Percentiles rank a stretch among this genome's conserved stretches.
Evolutionary conservation across 2,329 filamentous ascomycete genomes (phyloP).

Genomic region (Uncinocarpus reesii): DNA sequence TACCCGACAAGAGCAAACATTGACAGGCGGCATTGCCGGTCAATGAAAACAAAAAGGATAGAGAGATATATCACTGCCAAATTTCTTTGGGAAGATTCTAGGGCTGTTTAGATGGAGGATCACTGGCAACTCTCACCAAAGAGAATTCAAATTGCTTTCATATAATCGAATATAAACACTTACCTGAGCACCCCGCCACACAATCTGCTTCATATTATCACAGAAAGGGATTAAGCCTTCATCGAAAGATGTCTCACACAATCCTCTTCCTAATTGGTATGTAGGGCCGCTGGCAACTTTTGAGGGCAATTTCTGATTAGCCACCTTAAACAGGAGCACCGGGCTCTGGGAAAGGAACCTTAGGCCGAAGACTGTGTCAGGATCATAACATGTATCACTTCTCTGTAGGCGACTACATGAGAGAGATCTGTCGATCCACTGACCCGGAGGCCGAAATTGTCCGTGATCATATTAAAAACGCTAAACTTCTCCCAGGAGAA

Average conservation of each 20-base stretch:
- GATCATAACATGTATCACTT: constrained; percentile 12
- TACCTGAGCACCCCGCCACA: no score
- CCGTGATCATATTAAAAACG: neutral
- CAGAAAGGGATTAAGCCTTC: neutral
- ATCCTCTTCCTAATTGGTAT: constrained; percentile 13
- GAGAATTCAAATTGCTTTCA: no score
- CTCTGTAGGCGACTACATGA: constrained; percentile 12
- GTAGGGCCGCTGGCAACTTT: neutral
- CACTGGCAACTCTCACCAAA: no score
- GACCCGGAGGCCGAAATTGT: neutral
- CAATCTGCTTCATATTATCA: neutral
- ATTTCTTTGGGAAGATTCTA: no score
- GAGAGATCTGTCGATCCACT: constrained; percentile 5
- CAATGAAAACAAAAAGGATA: no score
- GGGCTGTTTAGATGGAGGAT: no score
- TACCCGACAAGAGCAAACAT: no score
- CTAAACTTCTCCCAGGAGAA: constrained; percentile 1
- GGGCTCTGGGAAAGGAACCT: constrained; percentile 12
- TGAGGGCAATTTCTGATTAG: neutral
- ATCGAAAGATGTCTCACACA: neutral
- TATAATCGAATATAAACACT: no score
- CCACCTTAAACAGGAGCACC: constrained; percentile 9
- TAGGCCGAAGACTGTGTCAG: constrained; percentile 9
- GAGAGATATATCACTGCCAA: no score
- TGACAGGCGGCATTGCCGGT: no score